Percentiles rank a stretch among this genome's conserved stretches.
Conservation (phyloP, 306 rosid species). For the Vigna angularis region DNA sequence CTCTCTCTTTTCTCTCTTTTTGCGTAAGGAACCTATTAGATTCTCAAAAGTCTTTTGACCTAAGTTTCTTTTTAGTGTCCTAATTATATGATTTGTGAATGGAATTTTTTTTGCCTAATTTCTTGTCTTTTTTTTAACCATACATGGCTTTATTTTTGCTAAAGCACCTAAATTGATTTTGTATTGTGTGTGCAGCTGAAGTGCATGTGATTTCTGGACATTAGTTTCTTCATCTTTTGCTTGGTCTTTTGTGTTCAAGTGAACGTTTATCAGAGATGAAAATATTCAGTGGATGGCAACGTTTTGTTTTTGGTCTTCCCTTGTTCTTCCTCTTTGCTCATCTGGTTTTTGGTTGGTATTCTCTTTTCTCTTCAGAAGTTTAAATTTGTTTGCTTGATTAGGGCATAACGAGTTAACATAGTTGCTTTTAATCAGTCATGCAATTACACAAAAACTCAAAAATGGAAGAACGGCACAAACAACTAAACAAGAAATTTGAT, state of each 20-base stretch:
- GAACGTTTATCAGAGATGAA: slow-evolving; percentile 54
- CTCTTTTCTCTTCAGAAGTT: neutral
- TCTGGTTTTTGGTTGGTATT: slow-evolving; percentile 65
- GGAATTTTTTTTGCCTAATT: slow-evolving; percentile 1
- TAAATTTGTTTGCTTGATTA: slow-evolving; percentile 27
- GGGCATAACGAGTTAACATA: slow-evolving; percentile 19
- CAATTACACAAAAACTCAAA: slow-evolving; percentile 64
- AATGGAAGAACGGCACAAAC: slow-evolving; percentile 51
- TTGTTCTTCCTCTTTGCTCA: slow-evolving; percentile 68
- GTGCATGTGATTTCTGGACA: slow-evolving; percentile 29
- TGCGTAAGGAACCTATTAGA: no score
- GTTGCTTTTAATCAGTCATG: slow-evolving; percentile 55
- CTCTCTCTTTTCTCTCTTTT: no score
- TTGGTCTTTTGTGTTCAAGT: slow-evolving; percentile 31
- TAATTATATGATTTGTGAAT: slow-evolving; percentile 18
- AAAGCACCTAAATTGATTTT: slow-evolving; percentile 34
- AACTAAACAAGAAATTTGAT: slow-evolving; percentile 67
- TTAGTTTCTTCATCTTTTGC: slow-evolving; percentile 24
- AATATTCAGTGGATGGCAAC: slow-evolving; percentile 68
- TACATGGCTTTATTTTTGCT: slow-evolving; percentile 13
- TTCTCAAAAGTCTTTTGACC: neutral
- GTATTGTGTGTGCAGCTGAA: slow-evolving; percentile 35
- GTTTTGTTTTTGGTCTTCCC: slow-evolving; percentile 70
- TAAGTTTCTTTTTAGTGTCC: neutral
- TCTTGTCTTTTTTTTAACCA: neutral